Base-by-base conservation (phyloP, 108 stramenopile species). In the Pseudonitzschia delicatissima region DNA sequence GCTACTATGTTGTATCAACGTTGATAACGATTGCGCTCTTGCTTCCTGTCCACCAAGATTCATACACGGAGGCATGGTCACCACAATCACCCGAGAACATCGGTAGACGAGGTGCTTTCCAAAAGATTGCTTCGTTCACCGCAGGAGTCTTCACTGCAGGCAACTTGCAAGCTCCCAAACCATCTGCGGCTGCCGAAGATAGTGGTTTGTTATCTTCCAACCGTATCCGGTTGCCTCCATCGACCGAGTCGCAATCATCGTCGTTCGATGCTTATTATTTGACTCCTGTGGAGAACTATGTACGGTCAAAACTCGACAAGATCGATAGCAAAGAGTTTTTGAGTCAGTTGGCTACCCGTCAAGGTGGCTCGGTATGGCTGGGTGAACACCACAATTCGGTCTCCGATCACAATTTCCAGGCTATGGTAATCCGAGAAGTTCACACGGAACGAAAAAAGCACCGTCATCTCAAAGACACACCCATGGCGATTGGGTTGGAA, bases 301-400 rank as follows among this genome's bases (percentile, higher is more conserved):
- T 81, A 49, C 33, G 71, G 51, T 74, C 80, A 4, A 73, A 64
- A 5, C 64, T 81, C 36, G 50, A 67, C 66, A 69, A 63, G 36
- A 49, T 79, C 32, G 36, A 61, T 28, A 53, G 33, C 40, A 39
- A 6, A 20, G 5, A 68, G 35, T 53, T 76, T 36, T 23, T 72
- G 6, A 35, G 62, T 4, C 25, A 45, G 2, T 32, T 78, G 17
- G 53, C 77, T 21, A 51, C 55, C 32, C 42, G 44, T 1, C 2
- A 2, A 21, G 47, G 47, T 0, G 80, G 82, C 3, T 67, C 83
- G 18, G 21, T 85, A 36, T 87, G 83, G 87, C 50, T 85, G 39
- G 87, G 87, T 11, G 87, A 88, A 57, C 87, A 88, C 66, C 87
- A 88, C 80, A 88, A 88, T 40, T 78, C 82, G 2, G 65, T 55